phyloP scores from a whole-genome alignment of 2,329 filamentous ascomycete species.

The Neurospora crassa region DNA sequence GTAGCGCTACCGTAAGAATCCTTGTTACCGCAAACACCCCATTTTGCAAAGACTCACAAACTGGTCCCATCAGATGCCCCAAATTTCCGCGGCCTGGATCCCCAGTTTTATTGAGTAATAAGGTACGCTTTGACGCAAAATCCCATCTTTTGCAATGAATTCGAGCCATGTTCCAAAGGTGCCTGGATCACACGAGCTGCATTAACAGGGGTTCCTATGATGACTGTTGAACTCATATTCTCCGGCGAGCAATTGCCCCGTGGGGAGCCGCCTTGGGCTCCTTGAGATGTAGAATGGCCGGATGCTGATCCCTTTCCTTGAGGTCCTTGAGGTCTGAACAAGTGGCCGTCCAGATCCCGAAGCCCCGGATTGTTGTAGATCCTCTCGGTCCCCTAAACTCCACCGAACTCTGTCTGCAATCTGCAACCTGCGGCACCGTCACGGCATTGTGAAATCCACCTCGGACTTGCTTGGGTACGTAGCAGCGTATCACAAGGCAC shows the following conservation, averaged over 20 bases:
- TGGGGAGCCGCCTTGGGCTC: not conserved
- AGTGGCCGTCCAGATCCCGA: not conserved
- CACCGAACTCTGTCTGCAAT: not conserved
- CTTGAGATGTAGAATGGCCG: not conserved
- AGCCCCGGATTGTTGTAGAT: not conserved
- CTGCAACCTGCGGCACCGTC: not conserved
- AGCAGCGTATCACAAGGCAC: not conserved
- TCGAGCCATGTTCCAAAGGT: too few species aligned
- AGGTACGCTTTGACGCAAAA: too few species aligned
- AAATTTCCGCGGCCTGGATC: too few species aligned
- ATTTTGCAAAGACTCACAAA: too few species aligned
- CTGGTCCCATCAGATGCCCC: too few species aligned
- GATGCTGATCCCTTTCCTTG: not conserved
- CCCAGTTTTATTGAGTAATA: too few species aligned
- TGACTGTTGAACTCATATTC: not conserved
- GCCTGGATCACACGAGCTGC: too few species aligned
- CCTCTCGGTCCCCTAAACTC: not conserved
- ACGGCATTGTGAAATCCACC: not conserved
- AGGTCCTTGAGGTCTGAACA: not conserved
- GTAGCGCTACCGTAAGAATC: not conserved
- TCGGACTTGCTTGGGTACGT: not conserved
- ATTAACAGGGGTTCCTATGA: not conserved
- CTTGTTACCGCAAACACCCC: too few species aligned
- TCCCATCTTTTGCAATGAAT: too few species aligned
- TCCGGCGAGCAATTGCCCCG: not conserved